phyloP scores from a whole-genome alignment of 169 alveolate species.

The Plasmodium blacklocki region DNA sequence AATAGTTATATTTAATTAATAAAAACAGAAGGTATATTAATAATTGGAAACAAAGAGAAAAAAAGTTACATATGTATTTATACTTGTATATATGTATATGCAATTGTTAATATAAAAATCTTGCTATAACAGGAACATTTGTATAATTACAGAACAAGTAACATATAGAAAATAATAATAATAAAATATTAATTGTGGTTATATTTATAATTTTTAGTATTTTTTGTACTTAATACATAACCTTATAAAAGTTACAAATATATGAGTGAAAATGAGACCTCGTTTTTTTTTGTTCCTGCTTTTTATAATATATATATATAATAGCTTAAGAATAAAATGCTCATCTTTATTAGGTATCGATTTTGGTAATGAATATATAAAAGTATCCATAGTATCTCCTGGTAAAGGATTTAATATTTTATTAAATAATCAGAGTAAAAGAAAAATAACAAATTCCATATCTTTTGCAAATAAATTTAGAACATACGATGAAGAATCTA shows the following conservation, averaged over 20 bases:
- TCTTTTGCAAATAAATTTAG: constrained; percentile 80
- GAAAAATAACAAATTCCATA: constrained; percentile 84
- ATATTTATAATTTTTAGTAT: too few species aligned
- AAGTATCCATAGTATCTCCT: constrained; percentile 84
- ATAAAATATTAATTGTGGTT: too few species aligned
- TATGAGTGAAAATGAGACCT: constrained; percentile 1
- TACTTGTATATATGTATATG: too few species aligned
- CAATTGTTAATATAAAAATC: too few species aligned
- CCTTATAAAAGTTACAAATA: neutral
- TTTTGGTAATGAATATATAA: constrained; percentile 86
- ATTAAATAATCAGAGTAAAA: constrained; percentile 83
- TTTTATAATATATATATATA: constrained; percentile 4
- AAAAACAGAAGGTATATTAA: too few species aligned
- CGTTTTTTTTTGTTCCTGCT: constrained; percentile 4
- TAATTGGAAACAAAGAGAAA: too few species aligned
- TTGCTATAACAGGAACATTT: too few species aligned
- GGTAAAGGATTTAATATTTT: constrained; percentile 85
- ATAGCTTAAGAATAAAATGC: constrained; percentile 9
- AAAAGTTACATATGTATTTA: too few species aligned
- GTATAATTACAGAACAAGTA: too few species aligned
- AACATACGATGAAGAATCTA: constrained; percentile 82
- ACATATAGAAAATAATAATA: too few species aligned
- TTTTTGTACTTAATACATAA: neutral
- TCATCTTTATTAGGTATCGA: constrained; percentile 82
- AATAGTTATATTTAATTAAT: too few species aligned